Base-by-base conservation (phyloP, 805 yeast species). In the Kodamaea sagamina region DNA sequence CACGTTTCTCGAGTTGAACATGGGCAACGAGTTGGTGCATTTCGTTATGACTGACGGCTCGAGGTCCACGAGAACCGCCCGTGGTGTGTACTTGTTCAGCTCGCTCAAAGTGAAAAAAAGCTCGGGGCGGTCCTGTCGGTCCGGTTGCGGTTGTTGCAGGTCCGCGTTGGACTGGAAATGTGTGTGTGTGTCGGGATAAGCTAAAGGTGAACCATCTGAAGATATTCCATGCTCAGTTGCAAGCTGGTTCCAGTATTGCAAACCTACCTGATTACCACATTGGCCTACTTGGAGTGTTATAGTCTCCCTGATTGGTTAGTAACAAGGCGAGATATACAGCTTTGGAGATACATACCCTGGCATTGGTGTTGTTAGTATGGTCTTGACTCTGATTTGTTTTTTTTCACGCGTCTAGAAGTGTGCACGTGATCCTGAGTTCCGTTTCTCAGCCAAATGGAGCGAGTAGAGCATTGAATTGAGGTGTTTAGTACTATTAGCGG, bases 251-350 rank as follows among this genome's bases (percentile, higher is more conserved):
- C 99, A 93, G 62, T 90, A 92, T 62, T 86, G 85, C 43, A 86
- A 79, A 18, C 97, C 97, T 1, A 92, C 83, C 61, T 92, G 98
- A 65, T 93, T 93, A 45, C 99, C 99, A 69, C 99, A 93, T 67
- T 93, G 99, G 18, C 96, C 96, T 8, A 81, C 79, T 54, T 84
- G 90, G 8, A 85, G 62, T 1, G 90, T 82, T 31, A 85, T 71
- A 2, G 84, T 79, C 60, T 85, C 89, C 7, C 90, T 68, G 63
- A 59, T 63, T 67, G 7, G 22, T 15, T 12, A 11, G 29, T 16
- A 21, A 12, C 6, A 21, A 21, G 18, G 13, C 27, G 10, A 9
- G 13, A 8, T 9, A n/a, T n/a, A n/a, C n/a, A 12, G 7, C 42
- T 16, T 8, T 22, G 9, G 7, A 15, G 8, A 11, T 24, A 58